Percentiles rank a stretch among this genome's conserved stretches.
phyloP scores from a whole-genome alignment of 1,284 basidiomycete species.

The Phlebopus sp. region DNA sequence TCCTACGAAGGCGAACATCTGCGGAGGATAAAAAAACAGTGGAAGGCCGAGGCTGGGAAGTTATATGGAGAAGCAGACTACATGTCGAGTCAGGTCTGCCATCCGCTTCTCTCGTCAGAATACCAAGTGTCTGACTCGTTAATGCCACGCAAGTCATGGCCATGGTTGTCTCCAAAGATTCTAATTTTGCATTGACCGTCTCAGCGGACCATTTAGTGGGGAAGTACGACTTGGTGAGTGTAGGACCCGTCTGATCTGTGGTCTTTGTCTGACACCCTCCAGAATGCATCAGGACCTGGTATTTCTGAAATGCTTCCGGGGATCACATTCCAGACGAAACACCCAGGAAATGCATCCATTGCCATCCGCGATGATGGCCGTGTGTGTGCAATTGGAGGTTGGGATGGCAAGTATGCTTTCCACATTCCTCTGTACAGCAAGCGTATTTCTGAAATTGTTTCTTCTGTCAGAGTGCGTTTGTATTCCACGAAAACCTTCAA shows the following conservation, averaged over 20 bases:
- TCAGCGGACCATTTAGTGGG: constrained; percentile 83
- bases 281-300: constrained; percentile 3
- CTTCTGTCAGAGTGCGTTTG: constrained; percentile 62
- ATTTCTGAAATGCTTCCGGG: constrained; percentile 15
- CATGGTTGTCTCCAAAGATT: constrained; percentile 65
- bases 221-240: constrained; percentile 56
- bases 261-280: neutral
- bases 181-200: constrained; percentile 67
- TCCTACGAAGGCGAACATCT: constrained; percentile 51
- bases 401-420: constrained; percentile 78
- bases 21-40: constrained; percentile 47
- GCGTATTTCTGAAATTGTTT: neutral
- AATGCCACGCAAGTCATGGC: constrained; percentile 69
- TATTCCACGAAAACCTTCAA: constrained; percentile 78
- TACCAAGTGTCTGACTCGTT: neutral
- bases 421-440: neutral
- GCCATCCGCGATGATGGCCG: constrained; percentile 73
- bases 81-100: constrained; percentile 74
- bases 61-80: constrained; percentile 63
- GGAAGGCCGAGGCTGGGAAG: constrained; percentile 72
- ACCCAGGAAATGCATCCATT: constrained; percentile 74
- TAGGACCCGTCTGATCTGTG: neutral
- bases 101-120: neutral
- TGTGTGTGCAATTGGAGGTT: constrained; percentile 81
- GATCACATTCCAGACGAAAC: constrained; percentile 58